Evolutionary conservation across 768 basidiomycete genomes (phyloP).

Genomic region (Dioszegia hungarica): DNA sequence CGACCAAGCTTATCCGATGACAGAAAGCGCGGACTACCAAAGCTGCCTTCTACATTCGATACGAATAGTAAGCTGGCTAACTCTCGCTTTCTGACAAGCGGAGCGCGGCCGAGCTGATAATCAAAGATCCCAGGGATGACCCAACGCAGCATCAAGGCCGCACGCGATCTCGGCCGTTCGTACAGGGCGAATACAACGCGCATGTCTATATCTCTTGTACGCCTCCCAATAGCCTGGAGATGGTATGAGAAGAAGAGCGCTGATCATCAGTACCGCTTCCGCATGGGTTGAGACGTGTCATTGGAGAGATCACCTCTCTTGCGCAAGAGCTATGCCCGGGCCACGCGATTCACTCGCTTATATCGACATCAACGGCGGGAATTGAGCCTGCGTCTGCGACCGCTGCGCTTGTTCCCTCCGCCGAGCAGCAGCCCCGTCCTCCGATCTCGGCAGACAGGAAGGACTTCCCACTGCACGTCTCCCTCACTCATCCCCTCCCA

Average conservation of each 20-base stretch:
- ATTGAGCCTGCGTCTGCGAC: too few relatives aligned
- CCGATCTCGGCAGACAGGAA: too few relatives aligned
- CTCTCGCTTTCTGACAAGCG: too few relatives aligned
- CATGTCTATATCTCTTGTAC: constrained; percentile 69
- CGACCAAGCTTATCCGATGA: not conserved
- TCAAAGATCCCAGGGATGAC: constrained; percentile 55
- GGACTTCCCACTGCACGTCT: constrained; percentile 57
- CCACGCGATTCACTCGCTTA: not conserved
- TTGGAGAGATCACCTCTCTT: constrained; percentile 53
- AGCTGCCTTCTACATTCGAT: not conserved
- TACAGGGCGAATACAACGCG: constrained; percentile 78
- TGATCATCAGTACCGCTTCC: constrained; percentile 50
- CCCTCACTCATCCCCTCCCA: constrained; percentile 75
- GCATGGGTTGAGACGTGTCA: constrained; percentile 51
- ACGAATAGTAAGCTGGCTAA: not conserved
- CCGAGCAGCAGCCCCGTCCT: too few relatives aligned
- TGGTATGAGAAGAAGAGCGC: not conserved
- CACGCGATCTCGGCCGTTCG: constrained; percentile 66
- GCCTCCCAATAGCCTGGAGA: constrained; percentile 3
- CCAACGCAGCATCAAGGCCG: constrained; percentile 82
- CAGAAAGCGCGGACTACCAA: constrained; percentile 4
- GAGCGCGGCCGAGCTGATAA: too few relatives aligned
- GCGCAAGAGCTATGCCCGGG: constrained; percentile 52
- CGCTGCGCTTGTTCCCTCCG: too few relatives aligned
- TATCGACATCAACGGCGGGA: too few relatives aligned